Evolutionary conservation across 768 basidiomycete species (phyloP).

Genomic region (Boletellus ananiceps): DNA sequence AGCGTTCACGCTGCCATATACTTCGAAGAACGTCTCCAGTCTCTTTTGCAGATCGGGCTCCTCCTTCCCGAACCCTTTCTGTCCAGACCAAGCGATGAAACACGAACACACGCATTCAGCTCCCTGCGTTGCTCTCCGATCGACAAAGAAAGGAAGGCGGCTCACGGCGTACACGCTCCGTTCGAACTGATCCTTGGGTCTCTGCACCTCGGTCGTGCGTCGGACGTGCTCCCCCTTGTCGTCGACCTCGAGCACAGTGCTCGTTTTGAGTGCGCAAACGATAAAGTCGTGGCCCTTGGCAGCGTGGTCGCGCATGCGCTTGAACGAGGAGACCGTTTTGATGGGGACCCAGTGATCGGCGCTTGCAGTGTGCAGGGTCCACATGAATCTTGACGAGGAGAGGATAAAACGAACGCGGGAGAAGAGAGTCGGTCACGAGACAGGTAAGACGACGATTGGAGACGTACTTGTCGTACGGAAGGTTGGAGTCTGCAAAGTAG

Average conservation of each 20-base stretch:
- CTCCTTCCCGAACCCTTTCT: conserved; percentile 88
- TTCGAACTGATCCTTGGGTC: conserved; percentile 74
- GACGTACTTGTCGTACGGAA: conserved; percentile 80
- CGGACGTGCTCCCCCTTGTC: conserved; percentile 69
- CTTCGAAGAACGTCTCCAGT: conserved; percentile 75
- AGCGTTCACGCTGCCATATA: conserved; percentile 73
- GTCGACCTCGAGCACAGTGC: conserved; percentile 65
- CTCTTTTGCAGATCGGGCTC: conserved; percentile 59
- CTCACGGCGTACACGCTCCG: conserved; percentile 86
- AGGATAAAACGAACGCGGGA: background rate
- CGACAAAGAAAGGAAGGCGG: conserved; percentile 22
- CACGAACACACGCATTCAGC: too few relatives aligned
- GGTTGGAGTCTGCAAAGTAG: conserved; percentile 95
- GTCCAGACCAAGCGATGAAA: background rate
- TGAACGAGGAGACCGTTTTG: conserved; percentile 85
- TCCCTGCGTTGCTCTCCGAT: background rate
- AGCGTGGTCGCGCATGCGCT: conserved; percentile 81
- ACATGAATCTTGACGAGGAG: conserved; percentile 71
- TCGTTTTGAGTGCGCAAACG: conserved; percentile 54
- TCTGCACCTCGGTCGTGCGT: conserved; percentile 67
- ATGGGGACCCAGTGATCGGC: conserved; percentile 89
- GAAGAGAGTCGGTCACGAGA: background rate
- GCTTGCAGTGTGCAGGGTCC: conserved; percentile 79
- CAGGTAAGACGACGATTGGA: background rate
- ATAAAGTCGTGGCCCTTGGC: conserved; percentile 64